Evolutionary conservation across 164 flowering plant genomes (phyloP).

Genomic region (Stephania japonica): DNA sequence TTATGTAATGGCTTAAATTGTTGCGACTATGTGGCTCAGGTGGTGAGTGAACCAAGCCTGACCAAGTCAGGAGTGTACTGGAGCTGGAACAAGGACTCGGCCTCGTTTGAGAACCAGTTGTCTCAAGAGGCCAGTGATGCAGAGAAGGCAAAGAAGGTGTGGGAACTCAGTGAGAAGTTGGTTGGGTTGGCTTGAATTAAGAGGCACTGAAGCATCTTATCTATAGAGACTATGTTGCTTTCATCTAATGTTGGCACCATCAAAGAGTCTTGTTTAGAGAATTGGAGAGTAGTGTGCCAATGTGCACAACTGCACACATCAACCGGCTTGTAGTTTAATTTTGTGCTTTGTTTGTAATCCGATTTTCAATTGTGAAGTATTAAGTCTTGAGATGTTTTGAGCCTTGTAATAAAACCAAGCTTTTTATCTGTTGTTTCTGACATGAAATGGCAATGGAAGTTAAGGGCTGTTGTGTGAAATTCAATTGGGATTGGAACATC

Average conservation of each 20-base stretch:
- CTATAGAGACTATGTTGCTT: not conserved
- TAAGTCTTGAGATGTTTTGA: not conserved
- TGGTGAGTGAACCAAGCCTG: slow-evolving; percentile 88
- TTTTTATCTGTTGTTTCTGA: not conserved
- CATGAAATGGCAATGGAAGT: not conserved
- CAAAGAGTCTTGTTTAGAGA: not conserved
- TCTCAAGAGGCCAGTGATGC: slow-evolving; percentile 89
- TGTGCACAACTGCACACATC: not conserved
- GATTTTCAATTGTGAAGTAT: slow-evolving; percentile 16
- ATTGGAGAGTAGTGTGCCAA: not conserved
- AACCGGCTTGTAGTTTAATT: not conserved
- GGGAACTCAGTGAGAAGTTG: slow-evolving; percentile 96
- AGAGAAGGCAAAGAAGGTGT: slow-evolving; percentile 85
- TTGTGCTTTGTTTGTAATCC: not conserved
- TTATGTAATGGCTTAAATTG: not conserved
- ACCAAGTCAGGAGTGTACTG: slow-evolving; percentile 98
- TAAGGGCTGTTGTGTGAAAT: not conserved
- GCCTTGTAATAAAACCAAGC: not conserved
- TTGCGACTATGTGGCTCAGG: slow-evolving; percentile 34
- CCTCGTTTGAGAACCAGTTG: slow-evolving; percentile 90
- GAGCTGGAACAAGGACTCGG: slow-evolving; percentile 97
- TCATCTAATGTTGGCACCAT: not conserved
- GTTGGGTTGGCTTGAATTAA: slow-evolving; percentile 70
- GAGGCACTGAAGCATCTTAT: not conserved
- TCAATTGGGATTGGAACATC: no score